Percentiles rank a stretch among this genome's conserved stretches.
Evolutionary conservation across 2,329 filamentous ascomycete species (phyloP).

Genomic region (Aspergillus ibericus): DNA sequence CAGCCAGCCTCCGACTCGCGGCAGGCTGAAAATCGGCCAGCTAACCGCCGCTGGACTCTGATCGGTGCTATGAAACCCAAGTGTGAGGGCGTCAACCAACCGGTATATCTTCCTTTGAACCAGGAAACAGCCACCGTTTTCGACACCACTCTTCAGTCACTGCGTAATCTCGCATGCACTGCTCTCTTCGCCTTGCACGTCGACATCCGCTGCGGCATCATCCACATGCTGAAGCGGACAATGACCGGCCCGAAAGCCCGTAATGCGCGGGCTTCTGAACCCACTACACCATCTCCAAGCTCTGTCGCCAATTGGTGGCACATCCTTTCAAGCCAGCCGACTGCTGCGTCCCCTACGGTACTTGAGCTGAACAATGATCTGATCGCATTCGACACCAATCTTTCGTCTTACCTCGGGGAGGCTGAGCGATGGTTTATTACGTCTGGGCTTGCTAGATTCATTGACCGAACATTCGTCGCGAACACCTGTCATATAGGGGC

Average conservation of each 20-base stretch:
- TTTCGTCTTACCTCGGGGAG: conserved; percentile 69
- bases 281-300: conserved; percentile 58
- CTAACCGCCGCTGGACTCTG: conserved; percentile 79
- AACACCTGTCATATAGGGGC: conserved; percentile 70
- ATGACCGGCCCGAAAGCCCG: conserved; percentile 57
- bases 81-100: conserved; percentile 57
- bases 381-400: conserved; percentile 82
- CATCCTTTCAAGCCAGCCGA: conserved; percentile 43
- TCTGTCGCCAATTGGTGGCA: conserved; percentile 67
- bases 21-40: conserved; percentile 46
- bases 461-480: conserved; percentile 75
- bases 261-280: conserved; percentile 33
- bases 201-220: conserved; percentile 81
- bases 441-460: conserved; percentile 71
- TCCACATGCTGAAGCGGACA: conserved; percentile 71
- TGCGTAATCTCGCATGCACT: conserved; percentile 74
- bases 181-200: conserved; percentile 84
- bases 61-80: conserved; percentile 62
- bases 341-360: conserved; percentile 62
- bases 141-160: conserved; percentile 80
- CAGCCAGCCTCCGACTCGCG: conserved; percentile 62
- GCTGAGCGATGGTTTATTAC: conserved; percentile 75
- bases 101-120: conserved; percentile 84
- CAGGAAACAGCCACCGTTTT: conserved; percentile 82
- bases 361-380: conserved; percentile 81